Conservation (phyloP, 2,329 filamentous ascomycete species). For the Fusarium citri region DNA sequence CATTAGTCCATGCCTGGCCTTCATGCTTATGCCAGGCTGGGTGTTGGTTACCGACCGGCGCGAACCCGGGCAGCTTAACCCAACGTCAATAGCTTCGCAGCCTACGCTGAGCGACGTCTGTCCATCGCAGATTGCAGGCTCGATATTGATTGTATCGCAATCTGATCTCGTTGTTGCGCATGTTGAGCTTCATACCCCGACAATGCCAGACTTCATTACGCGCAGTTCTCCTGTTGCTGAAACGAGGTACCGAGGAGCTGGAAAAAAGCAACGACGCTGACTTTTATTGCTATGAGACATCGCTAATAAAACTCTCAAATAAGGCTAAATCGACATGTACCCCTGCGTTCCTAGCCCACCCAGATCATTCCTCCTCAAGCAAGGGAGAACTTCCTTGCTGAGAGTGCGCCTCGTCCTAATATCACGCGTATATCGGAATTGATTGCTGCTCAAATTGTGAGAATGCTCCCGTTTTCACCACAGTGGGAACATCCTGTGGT, state of each 20-base stretch:
- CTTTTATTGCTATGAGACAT: constrained; percentile 1
- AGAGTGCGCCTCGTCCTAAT: no score
- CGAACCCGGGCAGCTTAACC: no score
- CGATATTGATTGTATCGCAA: background rate
- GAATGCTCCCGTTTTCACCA: background rate
- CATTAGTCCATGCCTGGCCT: background rate
- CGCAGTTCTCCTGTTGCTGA: background rate
- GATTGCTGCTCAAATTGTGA: constrained; percentile 5
- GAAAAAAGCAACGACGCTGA: background rate
- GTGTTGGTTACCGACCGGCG: background rate
- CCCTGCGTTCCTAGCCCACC: constrained; percentile 9
- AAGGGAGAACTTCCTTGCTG: constrained; percentile 2
- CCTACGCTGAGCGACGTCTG: background rate
- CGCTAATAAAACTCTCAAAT: constrained; percentile 12
- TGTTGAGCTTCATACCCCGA: background rate
- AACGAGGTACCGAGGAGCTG: background rate
- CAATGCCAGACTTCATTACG: background rate
- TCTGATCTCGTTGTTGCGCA: background rate
- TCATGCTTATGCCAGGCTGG: background rate
- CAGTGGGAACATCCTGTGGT: background rate
- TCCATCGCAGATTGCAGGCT: background rate
- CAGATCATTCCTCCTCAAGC: background rate
- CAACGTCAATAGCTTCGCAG: background rate
- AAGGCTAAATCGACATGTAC: constrained; percentile 5
- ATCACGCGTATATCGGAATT: constrained; percentile 26